Evolutionary conservation across 371 early-diverging fungal species (phyloP).

Genomic region (Mucor mucedo): DNA sequence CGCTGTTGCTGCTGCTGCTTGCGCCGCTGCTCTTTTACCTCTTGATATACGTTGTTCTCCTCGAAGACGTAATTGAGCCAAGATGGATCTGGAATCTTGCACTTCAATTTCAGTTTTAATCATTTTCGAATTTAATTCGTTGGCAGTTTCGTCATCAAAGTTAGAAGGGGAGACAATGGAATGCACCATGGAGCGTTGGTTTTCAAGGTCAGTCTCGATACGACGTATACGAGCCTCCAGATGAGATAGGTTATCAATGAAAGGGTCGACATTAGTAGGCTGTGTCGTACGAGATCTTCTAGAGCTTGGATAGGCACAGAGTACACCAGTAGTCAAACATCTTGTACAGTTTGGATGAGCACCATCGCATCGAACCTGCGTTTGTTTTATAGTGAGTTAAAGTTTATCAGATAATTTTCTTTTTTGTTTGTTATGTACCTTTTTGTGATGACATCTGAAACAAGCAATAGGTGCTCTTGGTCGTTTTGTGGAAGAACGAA

Average conservation of each 20-base stretch:
- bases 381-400: neutral
- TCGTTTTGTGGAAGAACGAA: slow-evolving; percentile 27
- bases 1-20: slow-evolving; percentile 17
- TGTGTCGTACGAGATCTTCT: slow-evolving; percentile 51
- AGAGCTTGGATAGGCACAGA: slow-evolving; percentile 51
- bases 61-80: slow-evolving; percentile 48
- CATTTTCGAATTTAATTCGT: slow-evolving; percentile 23
- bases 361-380: slow-evolving; percentile 54
- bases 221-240: slow-evolving; percentile 45
- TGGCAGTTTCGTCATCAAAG: neutral
- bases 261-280: slow-evolving; percentile 51
- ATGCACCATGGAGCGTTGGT: slow-evolving; percentile 38
- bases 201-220: slow-evolving; percentile 47
- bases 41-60: slow-evolving; percentile 50
- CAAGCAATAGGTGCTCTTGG: slow-evolving; percentile 44
- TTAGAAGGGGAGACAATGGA: slow-evolving; percentile 20
- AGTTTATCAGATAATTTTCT: too few species aligned
- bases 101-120: slow-evolving; percentile 49
- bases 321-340: slow-evolving; percentile 42
- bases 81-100: slow-evolving; percentile 50
- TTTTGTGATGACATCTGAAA: slow-evolving; percentile 43
- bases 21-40: slow-evolving; percentile 36
- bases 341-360: slow-evolving; percentile 49
- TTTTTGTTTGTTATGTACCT: slow-evolving; percentile 14
- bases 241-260: slow-evolving; percentile 50